phyloP scores from a whole-genome alignment of 148 eudicot species.

The Drosera capensis region DNA sequence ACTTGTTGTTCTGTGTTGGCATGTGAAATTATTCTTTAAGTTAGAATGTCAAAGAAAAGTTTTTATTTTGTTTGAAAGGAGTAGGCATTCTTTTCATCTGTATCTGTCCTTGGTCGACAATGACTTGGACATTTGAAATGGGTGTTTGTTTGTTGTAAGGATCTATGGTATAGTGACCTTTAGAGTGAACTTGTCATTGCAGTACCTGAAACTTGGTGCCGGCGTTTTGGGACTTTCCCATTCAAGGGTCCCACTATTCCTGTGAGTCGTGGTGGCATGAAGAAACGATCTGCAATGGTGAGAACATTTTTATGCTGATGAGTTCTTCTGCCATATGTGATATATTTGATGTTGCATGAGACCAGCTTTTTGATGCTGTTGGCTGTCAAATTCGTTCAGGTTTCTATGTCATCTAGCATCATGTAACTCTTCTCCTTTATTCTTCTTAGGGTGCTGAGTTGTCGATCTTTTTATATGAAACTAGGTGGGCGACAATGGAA shows the following conservation, averaged over 20 bases:
- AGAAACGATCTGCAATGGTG: constrained; percentile 31
- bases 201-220: constrained; percentile 6
- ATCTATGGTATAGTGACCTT: no score
- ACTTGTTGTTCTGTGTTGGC: no score
- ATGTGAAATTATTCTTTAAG: no score
- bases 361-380: neutral
- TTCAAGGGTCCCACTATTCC: constrained; percentile 20
- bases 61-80: no score
- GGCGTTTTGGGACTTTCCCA: constrained; percentile 20
- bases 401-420: neutral
- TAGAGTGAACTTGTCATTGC: no score
- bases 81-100: no score
- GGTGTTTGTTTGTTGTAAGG: no score
- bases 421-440: constrained; percentile 3
- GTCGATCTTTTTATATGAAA: constrained; percentile 18
- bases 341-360: constrained; percentile 1
- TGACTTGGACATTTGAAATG: no score
- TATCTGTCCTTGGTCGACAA: no score
- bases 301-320: neutral
- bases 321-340: no score
- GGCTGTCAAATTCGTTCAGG: neutral
- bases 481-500: constrained; percentile 35
- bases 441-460: constrained; percentile 29
- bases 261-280: constrained; percentile 16
- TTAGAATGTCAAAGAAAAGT: no score